Evolutionary conservation across 2,329 filamentous ascomycete genomes (phyloP), one percentile per base, ranked within the genome.

Genomic region (Chrysosphaeria jannelii): DNA sequence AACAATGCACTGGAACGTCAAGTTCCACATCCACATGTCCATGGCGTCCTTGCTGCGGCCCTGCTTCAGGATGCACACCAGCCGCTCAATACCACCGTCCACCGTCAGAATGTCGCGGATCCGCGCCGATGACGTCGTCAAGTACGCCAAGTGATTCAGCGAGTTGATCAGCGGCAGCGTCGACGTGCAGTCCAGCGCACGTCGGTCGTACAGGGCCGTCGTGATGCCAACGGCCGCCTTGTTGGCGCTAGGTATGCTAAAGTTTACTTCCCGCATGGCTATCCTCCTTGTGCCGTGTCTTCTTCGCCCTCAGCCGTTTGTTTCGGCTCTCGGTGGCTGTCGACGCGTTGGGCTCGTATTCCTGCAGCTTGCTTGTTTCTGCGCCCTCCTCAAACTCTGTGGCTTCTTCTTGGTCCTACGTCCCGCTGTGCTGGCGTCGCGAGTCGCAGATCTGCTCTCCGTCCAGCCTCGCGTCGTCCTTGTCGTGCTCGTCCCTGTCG

Each of bases 21-120:
- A 57, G 40, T 91, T 97, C 85, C 85, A 97, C 48, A 93, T 93
- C 85, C 85, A 97, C 74, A 90, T 90, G 44, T 91, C 81, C 81
- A 93, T 91, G 66, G 91, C 70, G 43, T 97, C 81, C 46, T 79
- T 88, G 48, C 75, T 91, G 40, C 85, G 61, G 31, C 85, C 85
- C 46, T 90, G 76, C 47, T 97, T 97, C 44, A 97, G 61, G 39
- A 97, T 91, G 57, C 78, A 91, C 41, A 97, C 75, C 35, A 97
- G 53, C 33, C 81, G 57, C 51, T 97, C 85, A 44, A 97, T 85
- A 30, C 85, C 85, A 46, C 85, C 85, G 70, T 97, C 85, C 48
- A 97, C 76, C 27, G 81, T 93, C 33, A 97, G 60, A 31, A 97
- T 97, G 42, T 97, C 85, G 36, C 85, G 66, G 44, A 97, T 97